Evolutionary conservation across 805 yeast genomes (phyloP), one percentile per base, ranked within the genome.

Genomic region (Dipodascus geniculatus): DNA sequence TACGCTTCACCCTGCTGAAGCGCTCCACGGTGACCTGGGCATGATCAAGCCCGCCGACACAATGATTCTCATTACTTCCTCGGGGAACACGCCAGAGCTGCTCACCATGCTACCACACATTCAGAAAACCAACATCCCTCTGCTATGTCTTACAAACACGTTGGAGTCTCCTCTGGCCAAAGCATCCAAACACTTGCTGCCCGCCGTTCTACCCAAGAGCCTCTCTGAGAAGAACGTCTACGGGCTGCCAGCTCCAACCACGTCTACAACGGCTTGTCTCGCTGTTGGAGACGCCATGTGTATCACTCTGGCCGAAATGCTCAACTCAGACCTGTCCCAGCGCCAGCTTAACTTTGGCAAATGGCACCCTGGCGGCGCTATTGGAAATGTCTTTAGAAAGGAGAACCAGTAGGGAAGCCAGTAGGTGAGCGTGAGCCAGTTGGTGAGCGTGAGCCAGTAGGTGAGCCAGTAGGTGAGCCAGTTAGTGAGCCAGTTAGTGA

Each of bases 301-400:
- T 42, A 75, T 89, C 50, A 85, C 95, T 0, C 68, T 89, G 22
- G 77, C 82, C 50, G 93, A 87, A 63, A 64, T 83, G 62, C 75
- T 82, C 53, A 80, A 81, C 53, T 70, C 71, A 6, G 88, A 87
- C 61, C 66, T 73, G 28, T 66, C 69, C 38, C 70, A 73, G 54
- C 71, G 96, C 47, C 75, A 74, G 57, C 68, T 66, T 55, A 67
- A 75, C 38, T 88, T 88, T 67, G 82, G 84, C 6, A 77, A 76
- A 57, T 77, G 83, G 63, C 96, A 88, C 63, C 96, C 96, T 1
- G 96, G 96, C 20, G 96, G 96, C 17, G 85, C 93, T 1, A 87
- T 88, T 63, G 96, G 96, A 16, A 72, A 71, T 52, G 71, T 74
- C 3, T 75, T 70, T 55, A 58, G 61, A 22, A 50, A 53, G 17